Evolutionary conservation across 768 basidiomycete genomes (phyloP), one percentile per base, ranked within the genome.

Genomic region (Hypholoma fasciculare): DNA sequence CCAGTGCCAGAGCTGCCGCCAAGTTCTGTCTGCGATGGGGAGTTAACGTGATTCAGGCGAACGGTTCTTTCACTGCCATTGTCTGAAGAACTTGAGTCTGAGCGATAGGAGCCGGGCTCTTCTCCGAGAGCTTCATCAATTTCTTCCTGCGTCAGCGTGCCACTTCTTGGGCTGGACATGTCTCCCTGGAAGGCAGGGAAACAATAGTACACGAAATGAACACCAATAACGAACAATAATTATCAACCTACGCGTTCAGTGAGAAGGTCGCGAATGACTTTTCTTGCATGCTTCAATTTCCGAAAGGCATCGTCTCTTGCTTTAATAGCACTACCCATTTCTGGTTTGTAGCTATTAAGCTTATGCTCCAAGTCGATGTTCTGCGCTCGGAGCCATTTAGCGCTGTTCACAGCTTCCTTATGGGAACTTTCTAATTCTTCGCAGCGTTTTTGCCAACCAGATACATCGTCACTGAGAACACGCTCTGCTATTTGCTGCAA

Each of bases 231-330:
- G 16, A n/a, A 30, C 51, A 30, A 23, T 19, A 37, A 39, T 27
- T 36, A 37, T 50, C 27, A 34, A 34, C 77, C 70, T 67, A 77
- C 75, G 46, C 72, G 70, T 56, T 81, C 78, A 27, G 76, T 69
- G 14, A 82, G 51, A 27, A 84, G 66, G 57, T 78, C 74, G 39
- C 70, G 63, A 54, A 83, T 69, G 13, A 81, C 74, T 58, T 71
- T 76, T 17, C 72, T 68, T 27, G 78, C 69, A 49, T 77, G 71
- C 56, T 49, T 73, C 65, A 77, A 58, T 55, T 72, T 76, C 26
- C 55, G 65, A 43, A 72, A 65, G 4, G 69, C 67, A 2, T 66
- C 71, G 20, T 73, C 69, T 42, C 75, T 69, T 37, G 74, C 74
- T 30, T 63, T 61, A 56, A 78, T 59, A 4, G 70, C 71, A 17